Percentiles rank a stretch among this genome's conserved stretches.
phyloP scores from a whole-genome alignment of 495 filamentous ascomycete genomes.

The Extremus antarcticus region DNA sequence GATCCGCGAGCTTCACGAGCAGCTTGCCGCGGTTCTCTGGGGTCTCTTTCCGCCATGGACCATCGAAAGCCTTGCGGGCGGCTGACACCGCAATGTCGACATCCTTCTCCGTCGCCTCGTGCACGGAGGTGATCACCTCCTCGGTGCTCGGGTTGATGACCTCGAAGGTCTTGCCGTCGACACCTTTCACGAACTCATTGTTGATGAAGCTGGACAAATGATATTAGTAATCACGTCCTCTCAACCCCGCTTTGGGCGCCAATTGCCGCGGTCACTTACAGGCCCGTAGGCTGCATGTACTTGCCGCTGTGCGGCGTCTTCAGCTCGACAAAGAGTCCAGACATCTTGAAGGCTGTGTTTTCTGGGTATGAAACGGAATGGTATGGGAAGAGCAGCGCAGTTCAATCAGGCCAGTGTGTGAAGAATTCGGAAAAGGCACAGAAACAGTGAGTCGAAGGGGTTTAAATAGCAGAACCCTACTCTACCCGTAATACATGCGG shows the following conservation, averaged over 20 bases:
- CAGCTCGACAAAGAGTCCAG: conserved; percentile 25
- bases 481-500: too few species aligned
- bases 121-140: conserved; percentile 60
- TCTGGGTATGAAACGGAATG: too few species aligned
- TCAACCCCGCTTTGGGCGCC: not conserved
- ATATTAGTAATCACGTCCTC: too few species aligned
- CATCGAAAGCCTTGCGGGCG: conserved; percentile 82
- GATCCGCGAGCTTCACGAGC: conserved; percentile 72
- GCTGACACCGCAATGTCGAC: conserved; percentile 75
- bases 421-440: too few species aligned
- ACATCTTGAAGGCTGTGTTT: conserved; percentile 10
- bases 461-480: too few species aligned
- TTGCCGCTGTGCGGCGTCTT: conserved; percentile 60
- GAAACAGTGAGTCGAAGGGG: too few species aligned
- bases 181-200: conserved; percentile 83
- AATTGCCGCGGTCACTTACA: conserved; percentile 53
- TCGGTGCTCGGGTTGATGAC: conserved; percentile 58
- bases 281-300: conserved; percentile 74
- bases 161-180: conserved; percentile 73
- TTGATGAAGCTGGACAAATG: conserved; percentile 74
- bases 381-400: too few species aligned
- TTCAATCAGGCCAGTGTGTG: too few species aligned
- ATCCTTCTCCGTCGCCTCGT: conserved; percentile 87
- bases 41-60: conserved; percentile 58
- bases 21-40: conserved; percentile 66